Conservation (phyloP, 2,329 filamentous ascomycete genomes). For the Capronia americana region DNA sequence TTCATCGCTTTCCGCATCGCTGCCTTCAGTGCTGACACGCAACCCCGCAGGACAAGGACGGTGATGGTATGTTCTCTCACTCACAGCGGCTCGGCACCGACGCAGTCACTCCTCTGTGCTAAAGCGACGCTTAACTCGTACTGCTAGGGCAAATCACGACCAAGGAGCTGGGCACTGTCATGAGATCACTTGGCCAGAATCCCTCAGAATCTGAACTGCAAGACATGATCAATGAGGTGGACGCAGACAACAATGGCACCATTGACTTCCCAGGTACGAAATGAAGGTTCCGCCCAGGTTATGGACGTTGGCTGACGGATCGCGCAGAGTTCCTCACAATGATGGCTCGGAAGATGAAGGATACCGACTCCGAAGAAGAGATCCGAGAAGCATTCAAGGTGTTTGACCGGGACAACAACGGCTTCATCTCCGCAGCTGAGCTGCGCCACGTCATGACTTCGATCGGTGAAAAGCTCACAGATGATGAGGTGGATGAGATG, state of each 20-base stretch:
- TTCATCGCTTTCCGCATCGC: background rate
- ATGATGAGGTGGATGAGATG: constrained; percentile 92
- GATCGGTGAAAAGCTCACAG: constrained; percentile 88
- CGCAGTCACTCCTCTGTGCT: background rate
- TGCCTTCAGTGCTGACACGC: constrained; percentile 37
- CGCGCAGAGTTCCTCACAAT: constrained; percentile 83
- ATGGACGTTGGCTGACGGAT: constrained; percentile 20
- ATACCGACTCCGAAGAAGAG: constrained; percentile 89
- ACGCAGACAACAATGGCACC: constrained; percentile 90
- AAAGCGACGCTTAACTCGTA: constrained; percentile 8
- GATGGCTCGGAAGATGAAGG: constrained; percentile 96
- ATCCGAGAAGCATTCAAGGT: constrained; percentile 90
- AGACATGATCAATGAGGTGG: constrained; percentile 94
- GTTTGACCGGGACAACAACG: constrained; percentile 90
- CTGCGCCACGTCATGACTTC: constrained; percentile 91
- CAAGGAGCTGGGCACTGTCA: constrained; percentile 87
- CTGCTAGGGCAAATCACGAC: constrained; percentile 84
- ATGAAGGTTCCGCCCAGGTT: background rate
- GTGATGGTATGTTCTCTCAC: constrained; percentile 73
- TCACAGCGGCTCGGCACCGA: constrained; percentile 2
- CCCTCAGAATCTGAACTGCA: constrained; percentile 88
- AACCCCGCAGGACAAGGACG: constrained; percentile 77
- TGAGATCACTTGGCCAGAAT: constrained; percentile 89
- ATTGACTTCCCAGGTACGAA: constrained; percentile 85
- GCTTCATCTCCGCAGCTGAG: constrained; percentile 87